Percentiles rank a stretch among this genome's conserved stretches.
phyloP scores from a whole-genome alignment of 352 stramenopile species.

The Peronospora farinosa region DNA sequence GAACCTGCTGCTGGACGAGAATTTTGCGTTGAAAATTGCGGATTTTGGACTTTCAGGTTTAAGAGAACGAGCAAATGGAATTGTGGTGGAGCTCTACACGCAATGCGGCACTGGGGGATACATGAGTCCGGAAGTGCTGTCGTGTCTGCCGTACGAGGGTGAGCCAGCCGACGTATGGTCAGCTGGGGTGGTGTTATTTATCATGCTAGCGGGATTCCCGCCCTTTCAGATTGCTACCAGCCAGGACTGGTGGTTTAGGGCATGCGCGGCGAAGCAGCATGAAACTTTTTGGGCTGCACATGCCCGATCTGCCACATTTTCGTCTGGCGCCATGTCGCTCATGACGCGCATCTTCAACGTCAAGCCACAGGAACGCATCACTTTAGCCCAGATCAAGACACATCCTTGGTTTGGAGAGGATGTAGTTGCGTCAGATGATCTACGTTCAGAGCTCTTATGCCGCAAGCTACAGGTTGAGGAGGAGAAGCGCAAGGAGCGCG shows the following conservation, averaged over 20 bases:
- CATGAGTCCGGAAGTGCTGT: constrained; percentile 90
- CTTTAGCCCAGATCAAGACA: constrained; percentile 70
- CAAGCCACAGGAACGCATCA: constrained; percentile 67
- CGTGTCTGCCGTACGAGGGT: constrained; percentile 77
- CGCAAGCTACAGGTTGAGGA: constrained; percentile 64
- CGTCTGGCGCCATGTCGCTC: constrained; percentile 58
- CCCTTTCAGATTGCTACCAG: constrained; percentile 86
- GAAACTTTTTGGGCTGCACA: constrained; percentile 79
- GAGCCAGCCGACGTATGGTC: constrained; percentile 88
- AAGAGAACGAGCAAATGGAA: constrained; percentile 50
- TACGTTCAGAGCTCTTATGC: constrained; percentile 46
- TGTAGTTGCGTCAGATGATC: constrained; percentile 31
- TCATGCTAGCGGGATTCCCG: constrained; percentile 89
- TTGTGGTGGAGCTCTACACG: constrained; percentile 67
- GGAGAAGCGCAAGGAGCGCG: constrained; percentile 61
- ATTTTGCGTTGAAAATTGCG: constrained; percentile 87
- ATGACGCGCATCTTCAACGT: constrained; percentile 69
- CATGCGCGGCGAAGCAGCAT: constrained; percentile 62
- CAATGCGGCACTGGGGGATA: constrained; percentile 89
- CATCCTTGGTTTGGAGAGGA: constrained; percentile 61
- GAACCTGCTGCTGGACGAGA: constrained; percentile 86
- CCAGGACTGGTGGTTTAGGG: constrained; percentile 89
- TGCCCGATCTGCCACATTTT: constrained; percentile 64
- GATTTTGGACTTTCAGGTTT: constrained; percentile 95
- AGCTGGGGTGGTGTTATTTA: constrained; percentile 89